phyloP scores from a whole-genome alignment of 164 flowering plant species.

The Liriodendron chinense region DNA sequence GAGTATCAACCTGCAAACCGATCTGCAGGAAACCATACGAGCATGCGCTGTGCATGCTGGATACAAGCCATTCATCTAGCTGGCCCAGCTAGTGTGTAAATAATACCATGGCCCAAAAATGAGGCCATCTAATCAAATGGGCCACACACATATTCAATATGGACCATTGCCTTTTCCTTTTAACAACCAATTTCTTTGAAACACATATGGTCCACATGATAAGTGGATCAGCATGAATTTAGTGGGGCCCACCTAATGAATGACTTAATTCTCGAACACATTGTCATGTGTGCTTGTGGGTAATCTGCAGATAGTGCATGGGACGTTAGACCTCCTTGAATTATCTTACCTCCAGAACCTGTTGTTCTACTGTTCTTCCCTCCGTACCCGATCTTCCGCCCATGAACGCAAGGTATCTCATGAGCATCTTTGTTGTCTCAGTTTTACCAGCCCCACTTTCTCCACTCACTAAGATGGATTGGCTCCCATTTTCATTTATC shows the following conservation, averaged over 20 bases:
- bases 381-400: constrained; percentile 79
- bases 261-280: not conserved
- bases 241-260: too few relatives aligned
- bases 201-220: not conserved
- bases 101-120: not conserved
- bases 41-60: not conserved
- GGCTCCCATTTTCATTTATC: constrained; percentile 65
- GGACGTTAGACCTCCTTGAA: not conserved
- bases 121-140: not conserved
- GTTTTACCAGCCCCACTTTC: constrained; percentile 96
- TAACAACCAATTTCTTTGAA: not conserved
- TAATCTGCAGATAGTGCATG: not conserved
- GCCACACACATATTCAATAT: not conserved
- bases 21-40: not conserved
- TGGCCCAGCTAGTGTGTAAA: not conserved
- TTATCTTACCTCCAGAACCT: constrained; percentile 69
- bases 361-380: constrained; percentile 88
- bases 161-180: not conserved
- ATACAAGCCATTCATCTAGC: not conserved
- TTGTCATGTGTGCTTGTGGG: not conserved
- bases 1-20: not conserved
- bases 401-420: constrained; percentile 93
- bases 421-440: constrained; percentile 86
- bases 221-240: too few relatives aligned
- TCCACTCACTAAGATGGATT: constrained; percentile 83